Conservation (phyloP, 2,329 filamentous ascomycete species). For the Paracoccidioides lutzii region DNA sequence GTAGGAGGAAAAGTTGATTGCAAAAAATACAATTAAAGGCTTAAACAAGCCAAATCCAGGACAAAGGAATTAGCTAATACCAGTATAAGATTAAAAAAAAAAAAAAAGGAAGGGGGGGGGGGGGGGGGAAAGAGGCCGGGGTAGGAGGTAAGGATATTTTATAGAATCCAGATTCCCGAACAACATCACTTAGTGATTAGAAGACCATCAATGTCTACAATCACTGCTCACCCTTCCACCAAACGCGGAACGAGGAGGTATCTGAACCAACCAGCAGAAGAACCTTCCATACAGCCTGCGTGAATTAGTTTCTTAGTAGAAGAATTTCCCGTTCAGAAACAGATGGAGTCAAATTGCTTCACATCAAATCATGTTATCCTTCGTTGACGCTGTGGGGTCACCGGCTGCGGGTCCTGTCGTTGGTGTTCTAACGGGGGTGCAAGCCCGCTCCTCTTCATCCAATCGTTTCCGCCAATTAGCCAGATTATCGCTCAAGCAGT, state of each 20-base stretch:
- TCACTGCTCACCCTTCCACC: not conserved
- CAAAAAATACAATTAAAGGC: not conserved
- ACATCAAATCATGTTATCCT: slow-evolving; percentile 25
- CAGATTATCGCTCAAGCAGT: slow-evolving; percentile 54
- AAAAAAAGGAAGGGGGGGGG: not conserved
- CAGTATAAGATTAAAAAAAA: not conserved
- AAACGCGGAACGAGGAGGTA: not conserved
- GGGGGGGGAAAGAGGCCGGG: too few relatives aligned
- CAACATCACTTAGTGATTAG: too few relatives aligned
- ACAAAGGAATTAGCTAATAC: not conserved
- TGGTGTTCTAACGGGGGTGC: slow-evolving; percentile 11
- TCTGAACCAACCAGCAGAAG: not conserved
- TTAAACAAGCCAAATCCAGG: not conserved
- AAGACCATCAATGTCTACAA: not conserved
- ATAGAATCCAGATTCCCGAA: not conserved
- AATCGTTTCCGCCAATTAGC: slow-evolving; percentile 70
- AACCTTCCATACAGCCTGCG: not conserved
- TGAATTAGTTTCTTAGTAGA: too few relatives aligned
- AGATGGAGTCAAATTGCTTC: slow-evolving; percentile 7
- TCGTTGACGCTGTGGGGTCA: not conserved
- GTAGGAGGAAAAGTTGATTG: not conserved
- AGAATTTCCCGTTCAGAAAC: not conserved
- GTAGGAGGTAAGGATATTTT: not conserved
- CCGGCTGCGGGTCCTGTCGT: slow-evolving; percentile 8
- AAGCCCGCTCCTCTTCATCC: slow-evolving; percentile 43